Conservation (phyloP, 352 stramenopile species). For the Phytophthora colocasiae region DNA sequence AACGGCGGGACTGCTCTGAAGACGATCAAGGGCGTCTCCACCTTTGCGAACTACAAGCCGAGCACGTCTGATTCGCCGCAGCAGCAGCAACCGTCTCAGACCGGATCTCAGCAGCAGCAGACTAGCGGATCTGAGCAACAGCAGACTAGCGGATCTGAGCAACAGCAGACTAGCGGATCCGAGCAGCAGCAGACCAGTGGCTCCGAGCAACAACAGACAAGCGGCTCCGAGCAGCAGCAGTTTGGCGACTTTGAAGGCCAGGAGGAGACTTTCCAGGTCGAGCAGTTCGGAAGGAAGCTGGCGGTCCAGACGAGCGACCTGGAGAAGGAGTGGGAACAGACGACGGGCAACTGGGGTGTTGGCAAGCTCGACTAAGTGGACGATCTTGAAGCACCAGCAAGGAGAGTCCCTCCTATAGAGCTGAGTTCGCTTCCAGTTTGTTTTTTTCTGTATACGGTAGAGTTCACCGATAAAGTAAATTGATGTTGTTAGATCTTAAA, state of each 20-base stretch:
- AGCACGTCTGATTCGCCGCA: slow-evolving; percentile 3
- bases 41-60: slow-evolving; percentile 15
- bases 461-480: slow-evolving; percentile 18
- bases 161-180: not conserved
- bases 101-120: slow-evolving; percentile 1
- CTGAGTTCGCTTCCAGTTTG: slow-evolving; percentile 1
- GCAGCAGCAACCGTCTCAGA: slow-evolving; percentile 11
- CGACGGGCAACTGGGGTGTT: slow-evolving; percentile 32
- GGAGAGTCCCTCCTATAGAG: slow-evolving; percentile 7
- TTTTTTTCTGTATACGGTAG: slow-evolving; percentile 13
- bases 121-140: not conserved
- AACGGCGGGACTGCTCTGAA: slow-evolving; percentile 26
- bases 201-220: not conserved
- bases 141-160: not conserved
- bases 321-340: slow-evolving; percentile 24
- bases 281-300: slow-evolving; percentile 2
- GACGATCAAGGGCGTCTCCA: slow-evolving; percentile 18
- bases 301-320: slow-evolving; percentile 23
- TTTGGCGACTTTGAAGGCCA: not conserved
- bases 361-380: slow-evolving; percentile 32
- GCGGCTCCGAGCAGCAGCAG: not conserved
- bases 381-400: not conserved
- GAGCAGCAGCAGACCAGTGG: not conserved
- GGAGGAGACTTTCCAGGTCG: slow-evolving; percentile 1
- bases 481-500: slow-evolving; percentile 2